phyloP scores from a whole-genome alignment of 1,284 basidiomycete species.

The Tylopilus sp. region DNA sequence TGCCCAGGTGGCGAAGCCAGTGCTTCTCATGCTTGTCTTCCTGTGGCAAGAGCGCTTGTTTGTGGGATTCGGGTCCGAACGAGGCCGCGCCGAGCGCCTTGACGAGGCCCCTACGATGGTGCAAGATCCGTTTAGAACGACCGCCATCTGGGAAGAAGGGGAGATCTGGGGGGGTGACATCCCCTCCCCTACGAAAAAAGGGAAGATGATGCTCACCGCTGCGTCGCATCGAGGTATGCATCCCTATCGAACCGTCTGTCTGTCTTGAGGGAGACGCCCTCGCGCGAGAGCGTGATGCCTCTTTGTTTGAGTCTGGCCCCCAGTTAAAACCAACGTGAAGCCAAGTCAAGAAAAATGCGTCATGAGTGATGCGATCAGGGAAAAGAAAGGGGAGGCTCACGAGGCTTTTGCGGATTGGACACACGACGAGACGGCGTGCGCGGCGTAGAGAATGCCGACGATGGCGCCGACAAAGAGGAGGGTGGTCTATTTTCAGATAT shows the following conservation, averaged over 20 bases:
- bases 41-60: conserved; percentile 9
- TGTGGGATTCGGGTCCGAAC: conserved; percentile 16
- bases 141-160: not conserved
- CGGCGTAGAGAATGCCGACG: conserved; percentile 37
- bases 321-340: too few relatives aligned
- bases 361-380: not conserved
- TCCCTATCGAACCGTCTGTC: conserved; percentile 53
- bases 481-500: conserved; percentile 38
- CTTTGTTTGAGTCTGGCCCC: conserved; percentile 43
- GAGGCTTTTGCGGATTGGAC: conserved; percentile 45
- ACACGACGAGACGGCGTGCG: conserved; percentile 37
- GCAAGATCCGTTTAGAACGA: not conserved
- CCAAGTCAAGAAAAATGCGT: too few relatives aligned
- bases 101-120: conserved; percentile 22
- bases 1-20: conserved; percentile 1
- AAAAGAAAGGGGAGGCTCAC: conserved; percentile 27
- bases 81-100: conserved; percentile 23
- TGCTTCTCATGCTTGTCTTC: not conserved
- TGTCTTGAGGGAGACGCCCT: conserved; percentile 63
- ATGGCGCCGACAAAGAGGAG: conserved; percentile 42
- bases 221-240: conserved; percentile 67
- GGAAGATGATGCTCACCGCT: conserved; percentile 43
- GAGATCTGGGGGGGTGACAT: not conserved
- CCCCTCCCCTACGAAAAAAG: too few relatives aligned
- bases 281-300: conserved; percentile 51